Evolutionary conservation across 2,329 filamentous ascomycete genomes (phyloP).

Genomic region (Monosporascus sp.): DNA sequence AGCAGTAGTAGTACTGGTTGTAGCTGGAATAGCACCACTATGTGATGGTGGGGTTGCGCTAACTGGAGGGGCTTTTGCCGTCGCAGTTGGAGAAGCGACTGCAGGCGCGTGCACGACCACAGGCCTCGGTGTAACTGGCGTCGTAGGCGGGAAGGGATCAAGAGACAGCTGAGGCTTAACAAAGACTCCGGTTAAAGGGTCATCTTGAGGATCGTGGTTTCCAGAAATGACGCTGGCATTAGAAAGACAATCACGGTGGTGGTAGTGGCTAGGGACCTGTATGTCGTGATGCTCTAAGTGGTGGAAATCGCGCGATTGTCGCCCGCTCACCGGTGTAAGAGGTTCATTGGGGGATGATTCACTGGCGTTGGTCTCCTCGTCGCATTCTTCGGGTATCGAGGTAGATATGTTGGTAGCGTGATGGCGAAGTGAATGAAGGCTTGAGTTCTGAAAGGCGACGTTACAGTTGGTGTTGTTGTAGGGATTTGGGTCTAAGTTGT

Average conservation of each 20-base stretch:
- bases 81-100: conserved; percentile 2
- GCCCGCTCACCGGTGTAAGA: conserved; percentile 54
- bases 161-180: conserved; percentile 6
- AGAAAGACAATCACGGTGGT: conserved; percentile 19
- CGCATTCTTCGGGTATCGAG: conserved; percentile 52
- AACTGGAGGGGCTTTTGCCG: conserved; percentile 6
- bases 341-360: conserved; percentile 53
- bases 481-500: not conserved
- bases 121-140: conserved; percentile 5
- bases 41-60: conserved; percentile 2
- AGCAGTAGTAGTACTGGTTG: not conserved
- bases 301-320: conserved; percentile 51
- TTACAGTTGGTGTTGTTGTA: conserved; percentile 10
- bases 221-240: conserved; percentile 13
- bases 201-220: conserved; percentile 13
- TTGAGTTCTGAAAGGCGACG: conserved; percentile 24
- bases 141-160: conserved; percentile 3
- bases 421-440: conserved; percentile 37
- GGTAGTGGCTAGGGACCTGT: conserved; percentile 5
- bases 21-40: not conserved
- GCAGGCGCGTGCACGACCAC: not conserved
- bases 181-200: conserved; percentile 12
- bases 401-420: conserved; percentile 44
- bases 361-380: conserved; percentile 49
- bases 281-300: conserved; percentile 35